These are phyloP conservation scores for Trichomonascaceae sp. DNA, from an alignment of 1,139 yeast species.

Conservation along the genomic window DNA sequence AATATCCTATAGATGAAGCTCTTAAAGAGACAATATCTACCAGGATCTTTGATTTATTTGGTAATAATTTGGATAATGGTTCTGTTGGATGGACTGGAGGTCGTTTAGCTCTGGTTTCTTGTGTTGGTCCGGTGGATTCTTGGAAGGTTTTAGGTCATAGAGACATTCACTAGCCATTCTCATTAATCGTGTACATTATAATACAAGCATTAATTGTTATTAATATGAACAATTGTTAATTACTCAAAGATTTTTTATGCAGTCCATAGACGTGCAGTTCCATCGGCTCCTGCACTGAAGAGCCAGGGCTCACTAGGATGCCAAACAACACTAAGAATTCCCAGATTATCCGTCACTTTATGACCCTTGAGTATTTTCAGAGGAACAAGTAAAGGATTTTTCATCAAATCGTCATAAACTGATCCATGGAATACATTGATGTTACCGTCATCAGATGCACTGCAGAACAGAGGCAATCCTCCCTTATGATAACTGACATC, in stretches of 20 bases:
- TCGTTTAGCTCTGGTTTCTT: slow-evolving; percentile 58
- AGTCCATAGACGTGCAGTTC: slow-evolving; percentile 95
- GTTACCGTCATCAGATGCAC: slow-evolving; percentile 93
- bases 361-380: slow-evolving; percentile 94
- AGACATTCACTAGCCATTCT: slow-evolving; percentile 19
- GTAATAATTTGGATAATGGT: slow-evolving; percentile 40
- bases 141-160: slow-evolving; percentile 61
- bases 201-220: background rate
- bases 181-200: background rate
- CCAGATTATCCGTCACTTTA: slow-evolving; percentile 68
- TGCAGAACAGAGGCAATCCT: slow-evolving; percentile 81
- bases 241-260: slow-evolving; percentile 49
- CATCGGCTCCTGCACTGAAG: slow-evolving; percentile 97
- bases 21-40: slow-evolving; percentile 60
- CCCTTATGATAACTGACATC: slow-evolving; percentile 81
- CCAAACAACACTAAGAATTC: slow-evolving; percentile 89
- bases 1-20: slow-evolving; percentile 66
- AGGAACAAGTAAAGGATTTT: slow-evolving; percentile 93
- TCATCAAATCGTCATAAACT: slow-evolving; percentile 92
- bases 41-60: slow-evolving; percentile 63
- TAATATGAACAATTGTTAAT: background rate
- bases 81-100: slow-evolving; percentile 59
- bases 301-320: slow-evolving; percentile 99
- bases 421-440: slow-evolving; percentile 96
- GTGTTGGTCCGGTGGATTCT: slow-evolving; percentile 69